These are phyloP conservation scores for Alectoria sarmentosa DNA, from an alignment of 495 filamentous ascomycete genomes.

Conservation along the genomic window DNA sequence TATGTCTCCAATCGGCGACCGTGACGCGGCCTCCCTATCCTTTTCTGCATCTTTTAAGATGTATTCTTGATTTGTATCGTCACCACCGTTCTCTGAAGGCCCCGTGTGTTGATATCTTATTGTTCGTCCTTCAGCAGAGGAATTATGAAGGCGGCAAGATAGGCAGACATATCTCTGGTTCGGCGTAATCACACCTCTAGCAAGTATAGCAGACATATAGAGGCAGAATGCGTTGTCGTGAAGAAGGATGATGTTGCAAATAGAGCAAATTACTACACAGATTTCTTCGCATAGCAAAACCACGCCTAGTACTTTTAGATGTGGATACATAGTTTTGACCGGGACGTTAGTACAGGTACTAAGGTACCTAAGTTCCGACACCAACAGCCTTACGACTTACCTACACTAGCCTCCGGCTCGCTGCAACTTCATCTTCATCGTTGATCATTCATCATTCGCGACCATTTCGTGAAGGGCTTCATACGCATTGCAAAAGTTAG, in stretches of 20 bases:
- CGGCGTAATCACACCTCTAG: slow-evolving; percentile 3
- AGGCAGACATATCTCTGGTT: slow-evolving; percentile 18
- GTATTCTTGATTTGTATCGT: neutral
- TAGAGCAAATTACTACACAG: neutral
- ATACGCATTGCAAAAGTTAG: neutral
- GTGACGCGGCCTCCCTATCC: neutral
- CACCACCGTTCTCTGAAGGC: neutral
- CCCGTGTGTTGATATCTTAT: slow-evolving; percentile 4
- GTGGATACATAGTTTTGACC: too few relatives aligned
- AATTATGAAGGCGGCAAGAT: slow-evolving; percentile 13
- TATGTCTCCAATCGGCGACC: slow-evolving; percentile 6
- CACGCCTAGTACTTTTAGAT: too few relatives aligned
- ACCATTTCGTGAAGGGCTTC: too few relatives aligned
- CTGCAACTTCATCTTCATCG: too few relatives aligned
- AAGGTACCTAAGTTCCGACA: too few relatives aligned
- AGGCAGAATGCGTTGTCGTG: neutral
- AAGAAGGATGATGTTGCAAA: neutral
- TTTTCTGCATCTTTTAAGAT: neutral
- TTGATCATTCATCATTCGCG: neutral
- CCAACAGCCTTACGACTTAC: too few relatives aligned
- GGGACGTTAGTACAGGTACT: too few relatives aligned
- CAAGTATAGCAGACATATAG: slow-evolving; percentile 12
- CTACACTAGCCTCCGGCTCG: too few relatives aligned
- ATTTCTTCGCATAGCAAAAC: too few relatives aligned
- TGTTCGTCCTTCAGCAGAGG: neutral